Evolutionary conservation across 257 asterid genomes (phyloP), one percentile per base, ranked within the genome.

Genomic region (Nicotiana otophora): DNA sequence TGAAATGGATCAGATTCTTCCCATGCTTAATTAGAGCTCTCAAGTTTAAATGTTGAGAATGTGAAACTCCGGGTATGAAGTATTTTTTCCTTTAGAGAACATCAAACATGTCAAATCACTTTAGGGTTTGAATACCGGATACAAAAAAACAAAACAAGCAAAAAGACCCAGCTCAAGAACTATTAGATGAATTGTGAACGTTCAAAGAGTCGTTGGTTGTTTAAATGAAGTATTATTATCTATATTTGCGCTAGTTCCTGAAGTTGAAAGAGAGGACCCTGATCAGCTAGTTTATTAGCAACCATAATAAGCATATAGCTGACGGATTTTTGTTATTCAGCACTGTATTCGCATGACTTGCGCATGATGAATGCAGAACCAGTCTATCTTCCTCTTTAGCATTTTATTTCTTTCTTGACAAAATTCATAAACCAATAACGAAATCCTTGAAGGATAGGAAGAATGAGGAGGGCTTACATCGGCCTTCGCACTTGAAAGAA

Each of bases 401-500:
- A 16, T 48, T 23, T 23, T 7, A 48, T 48, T 48, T 19, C 39
- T 3, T 74, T 14, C 20, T 74, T 15, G 46, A 75, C 17, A 51
- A 51, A 75, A 51, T 15, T 74, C 80, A 75, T 75, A 28, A 75
- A 51, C 17, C 63, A 51, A 51, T 75, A 51, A 51, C 16, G 64
- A 75, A 74, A 51, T 75, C 46, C 53, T 16, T 10, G 46, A 75
- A 51, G 3, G 10, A 51, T 75, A 26, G 80, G 63, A 28, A 75
- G 23, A 48, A 74, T 26, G 26, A 74, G 17, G 80, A 28, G 39
- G 20, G 74, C 93, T 89, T 88, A 92, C 98, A 86, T 89, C 86
- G 64, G 83, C 77, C 84, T 91, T 93, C 1, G 97, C 98, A 82
- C 89, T 31, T 10, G 98, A 93, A 70, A 92, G 82, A 36, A 77